Conservation (phyloP, 768 basidiomycete species). For the Amanita rimosa region DNA sequence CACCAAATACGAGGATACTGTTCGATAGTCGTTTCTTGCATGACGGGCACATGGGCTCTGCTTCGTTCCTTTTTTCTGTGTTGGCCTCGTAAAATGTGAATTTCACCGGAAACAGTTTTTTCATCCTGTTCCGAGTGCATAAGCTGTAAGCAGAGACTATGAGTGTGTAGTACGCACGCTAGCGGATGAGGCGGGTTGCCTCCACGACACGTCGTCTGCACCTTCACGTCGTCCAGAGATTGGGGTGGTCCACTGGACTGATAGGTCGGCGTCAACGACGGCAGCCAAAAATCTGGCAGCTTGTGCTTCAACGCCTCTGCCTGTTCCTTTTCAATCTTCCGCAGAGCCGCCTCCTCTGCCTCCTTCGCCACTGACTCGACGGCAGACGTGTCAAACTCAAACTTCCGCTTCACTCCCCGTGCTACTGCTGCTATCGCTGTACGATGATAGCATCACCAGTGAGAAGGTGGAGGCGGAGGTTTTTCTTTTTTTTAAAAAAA, state of each 20-base stretch:
- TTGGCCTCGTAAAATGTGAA: conserved; percentile 44
- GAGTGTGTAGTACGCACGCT: conserved; percentile 35
- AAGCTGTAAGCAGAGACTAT: background rate
- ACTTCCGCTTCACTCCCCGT: conserved; percentile 71
- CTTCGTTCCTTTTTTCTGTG: conserved; percentile 36
- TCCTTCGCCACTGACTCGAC: conserved; percentile 65
- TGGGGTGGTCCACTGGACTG: conserved; percentile 47
- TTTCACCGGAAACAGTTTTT: conserved; percentile 71
- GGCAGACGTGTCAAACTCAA: conserved; percentile 64
- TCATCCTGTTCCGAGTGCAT: conserved; percentile 43
- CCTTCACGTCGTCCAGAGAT: conserved; percentile 68
- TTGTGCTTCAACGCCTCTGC: conserved; percentile 78
- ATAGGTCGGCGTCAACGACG: conserved; percentile 81
- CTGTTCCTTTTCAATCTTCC: conserved; percentile 75
- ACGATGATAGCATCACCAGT: background rate
- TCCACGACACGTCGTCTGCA: conserved; percentile 84
- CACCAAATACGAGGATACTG: conserved; percentile 58
- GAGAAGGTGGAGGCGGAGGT: background rate
- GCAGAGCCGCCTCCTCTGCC: conserved; percentile 83
- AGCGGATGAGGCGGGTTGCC: conserved; percentile 70
- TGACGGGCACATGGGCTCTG: conserved; percentile 70
- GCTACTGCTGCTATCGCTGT: too few species aligned
- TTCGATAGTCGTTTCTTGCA: conserved; percentile 84
- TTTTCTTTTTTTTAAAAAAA: background rate
- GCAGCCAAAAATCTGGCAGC: conserved; percentile 96